phyloP scores from a whole-genome alignment of 208 protist species.

The Histomonas meleagridis region DNA sequence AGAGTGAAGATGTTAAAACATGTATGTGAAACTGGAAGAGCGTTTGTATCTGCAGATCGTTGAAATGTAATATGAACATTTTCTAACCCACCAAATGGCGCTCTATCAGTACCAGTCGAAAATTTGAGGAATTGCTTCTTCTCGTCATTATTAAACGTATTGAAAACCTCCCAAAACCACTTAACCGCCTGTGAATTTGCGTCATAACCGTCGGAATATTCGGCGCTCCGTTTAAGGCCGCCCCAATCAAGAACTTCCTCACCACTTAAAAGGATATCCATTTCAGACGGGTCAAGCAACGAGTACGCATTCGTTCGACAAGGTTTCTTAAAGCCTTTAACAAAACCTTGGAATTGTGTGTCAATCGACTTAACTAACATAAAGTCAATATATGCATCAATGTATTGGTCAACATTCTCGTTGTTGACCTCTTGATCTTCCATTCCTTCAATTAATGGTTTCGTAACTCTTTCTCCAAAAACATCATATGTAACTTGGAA shows the following conservation, averaged over 20 bases:
- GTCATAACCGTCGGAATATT: conserved; percentile 54
- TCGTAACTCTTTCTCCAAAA: neutral
- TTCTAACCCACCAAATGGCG: neutral
- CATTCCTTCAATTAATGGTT: conserved; percentile 41
- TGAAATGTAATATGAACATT: conserved; percentile 30
- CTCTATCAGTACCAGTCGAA: conserved; percentile 51
- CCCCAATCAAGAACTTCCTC: neutral
- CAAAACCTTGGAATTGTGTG: neutral
- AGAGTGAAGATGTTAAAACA: conserved; percentile 71
- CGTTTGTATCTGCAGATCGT: conserved; percentile 34
- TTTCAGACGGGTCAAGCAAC: neutral
- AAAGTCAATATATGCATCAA: conserved; percentile 8
- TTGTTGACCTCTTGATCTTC: conserved; percentile 42
- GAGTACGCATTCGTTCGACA: neutral
- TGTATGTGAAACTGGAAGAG: conserved; percentile 66
- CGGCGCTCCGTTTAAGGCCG: neutral
- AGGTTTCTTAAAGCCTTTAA: neutral
- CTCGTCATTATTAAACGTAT: conserved; percentile 48
- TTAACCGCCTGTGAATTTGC: conserved; percentile 39
- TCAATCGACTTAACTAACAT: neutral
- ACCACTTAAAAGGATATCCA: neutral
- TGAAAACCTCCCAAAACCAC: conserved; percentile 56
- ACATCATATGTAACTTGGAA: conserved; percentile 39
- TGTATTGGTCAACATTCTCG: conserved; percentile 48
- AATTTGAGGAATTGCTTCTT: conserved; percentile 57